phyloP scores from a whole-genome alignment of 257 asterid species.

The Solanum acaule region DNA sequence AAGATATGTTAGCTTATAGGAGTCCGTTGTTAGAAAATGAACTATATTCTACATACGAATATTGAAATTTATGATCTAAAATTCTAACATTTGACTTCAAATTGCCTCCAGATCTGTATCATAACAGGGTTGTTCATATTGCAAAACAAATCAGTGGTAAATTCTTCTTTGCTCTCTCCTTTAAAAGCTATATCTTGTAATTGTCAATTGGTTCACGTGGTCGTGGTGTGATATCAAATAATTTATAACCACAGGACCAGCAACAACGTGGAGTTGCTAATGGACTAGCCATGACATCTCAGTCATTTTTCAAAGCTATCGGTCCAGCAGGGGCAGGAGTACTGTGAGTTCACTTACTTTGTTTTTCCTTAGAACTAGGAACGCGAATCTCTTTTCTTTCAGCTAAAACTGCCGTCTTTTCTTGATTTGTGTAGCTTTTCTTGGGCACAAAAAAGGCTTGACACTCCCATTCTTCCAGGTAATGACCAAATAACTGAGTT shows the following conservation, averaged over 20 bases:
- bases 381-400: background rate
- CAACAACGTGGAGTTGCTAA: constrained; percentile 82
- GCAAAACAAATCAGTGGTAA: constrained; percentile 83
- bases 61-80: background rate
- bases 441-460: constrained; percentile 52
- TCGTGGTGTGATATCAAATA: background rate
- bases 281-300: constrained; percentile 75
- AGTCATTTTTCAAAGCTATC: constrained; percentile 66
- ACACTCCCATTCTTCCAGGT: constrained; percentile 65
- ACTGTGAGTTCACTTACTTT: constrained; percentile 48
- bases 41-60: background rate
- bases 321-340: constrained; percentile 89
- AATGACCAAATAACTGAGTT: background rate
- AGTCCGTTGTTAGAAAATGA: background rate
- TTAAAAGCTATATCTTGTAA: background rate
- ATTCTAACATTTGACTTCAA: background rate
- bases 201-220: background rate
- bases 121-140: constrained; percentile 65
- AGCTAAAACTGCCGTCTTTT: background rate
- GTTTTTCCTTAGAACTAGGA: background rate
- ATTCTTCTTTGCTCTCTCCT: background rate
- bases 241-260: constrained; percentile 37
- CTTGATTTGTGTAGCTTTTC: constrained; percentile 43
- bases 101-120: constrained; percentile 47
- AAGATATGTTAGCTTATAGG: background rate